These are phyloP conservation scores for Triticum dicoccoides DNA, from an alignment of 176 grass and related monocot genomes.

Conservation along the genomic window DNA sequence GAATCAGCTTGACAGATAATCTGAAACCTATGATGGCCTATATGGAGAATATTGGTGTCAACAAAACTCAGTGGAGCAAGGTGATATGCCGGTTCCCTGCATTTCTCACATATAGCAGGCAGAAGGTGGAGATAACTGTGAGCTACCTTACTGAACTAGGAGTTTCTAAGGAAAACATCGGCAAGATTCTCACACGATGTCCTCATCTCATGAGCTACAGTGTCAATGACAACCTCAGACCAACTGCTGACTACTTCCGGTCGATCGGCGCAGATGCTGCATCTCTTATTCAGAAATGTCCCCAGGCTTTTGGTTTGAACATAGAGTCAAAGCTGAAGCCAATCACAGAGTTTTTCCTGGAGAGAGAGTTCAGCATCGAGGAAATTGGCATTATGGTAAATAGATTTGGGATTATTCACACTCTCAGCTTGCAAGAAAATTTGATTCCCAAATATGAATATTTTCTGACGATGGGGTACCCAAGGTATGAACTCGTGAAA, in stretches of 20 bases:
- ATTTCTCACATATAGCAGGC: constrained; percentile 78
- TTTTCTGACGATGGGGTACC: constrained; percentile 78
- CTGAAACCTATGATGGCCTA: constrained; percentile 91
- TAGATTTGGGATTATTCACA: constrained; percentile 75
- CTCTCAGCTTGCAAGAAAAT: constrained; percentile 78
- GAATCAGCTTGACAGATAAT: constrained; percentile 87
- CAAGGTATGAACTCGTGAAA: constrained; percentile 77
- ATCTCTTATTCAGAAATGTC: constrained; percentile 78
- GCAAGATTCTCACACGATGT: constrained; percentile 86
- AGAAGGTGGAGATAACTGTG: constrained; percentile 63
- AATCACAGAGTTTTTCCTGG: constrained; percentile 68
- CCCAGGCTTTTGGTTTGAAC: constrained; percentile 84
- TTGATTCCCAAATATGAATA: constrained; percentile 82
- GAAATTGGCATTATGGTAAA: constrained; percentile 82
- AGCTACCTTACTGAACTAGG: constrained; percentile 76
- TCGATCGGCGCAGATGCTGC: constrained; percentile 70
- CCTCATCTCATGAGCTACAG: constrained; percentile 83
- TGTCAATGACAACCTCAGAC: constrained; percentile 71
- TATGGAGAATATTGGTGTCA: constrained; percentile 76
- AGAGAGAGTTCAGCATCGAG: constrained; percentile 54
- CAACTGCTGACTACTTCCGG: constrained; percentile 73
- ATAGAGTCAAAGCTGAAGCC: constrained; percentile 83
- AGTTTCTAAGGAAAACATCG: constrained; percentile 74
- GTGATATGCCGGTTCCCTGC: constrained; percentile 78
- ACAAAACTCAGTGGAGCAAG: constrained; percentile 82